phyloP scores from a whole-genome alignment of 495 filamentous ascomycete genomes.

The Podospora pseudopauciseta region DNA sequence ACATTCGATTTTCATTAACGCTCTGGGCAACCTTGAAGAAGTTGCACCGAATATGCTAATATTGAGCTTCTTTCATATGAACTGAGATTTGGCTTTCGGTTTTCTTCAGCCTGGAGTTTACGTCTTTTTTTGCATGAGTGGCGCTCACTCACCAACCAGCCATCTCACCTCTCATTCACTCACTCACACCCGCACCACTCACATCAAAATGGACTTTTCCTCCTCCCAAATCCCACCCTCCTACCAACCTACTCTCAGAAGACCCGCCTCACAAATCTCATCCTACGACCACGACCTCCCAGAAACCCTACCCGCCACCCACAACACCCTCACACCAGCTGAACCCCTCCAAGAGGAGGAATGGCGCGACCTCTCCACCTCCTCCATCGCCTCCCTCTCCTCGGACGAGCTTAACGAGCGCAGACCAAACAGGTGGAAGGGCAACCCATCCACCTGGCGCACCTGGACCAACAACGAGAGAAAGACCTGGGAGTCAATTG shows the following conservation, averaged over 20 bases:
- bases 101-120: neutral
- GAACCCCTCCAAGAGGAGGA: neutral
- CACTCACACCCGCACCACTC: neutral
- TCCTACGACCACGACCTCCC: neutral
- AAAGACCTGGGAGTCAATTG: constrained; percentile 52
- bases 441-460: constrained; percentile 57
- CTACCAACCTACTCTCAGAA: neutral
- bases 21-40: neutral
- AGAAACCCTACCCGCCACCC: neutral
- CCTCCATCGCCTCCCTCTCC: neutral
- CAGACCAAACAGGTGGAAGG: constrained; percentile 52
- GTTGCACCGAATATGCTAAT: neutral
- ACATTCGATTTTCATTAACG: neutral
- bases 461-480: constrained; percentile 57
- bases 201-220: neutral
- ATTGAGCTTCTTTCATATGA: neutral
- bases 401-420: constrained; percentile 32
- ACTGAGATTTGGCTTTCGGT: neutral
- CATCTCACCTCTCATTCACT: neutral
- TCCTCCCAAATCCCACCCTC: neutral
- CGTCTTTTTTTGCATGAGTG: neutral
- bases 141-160: neutral
- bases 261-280: neutral
- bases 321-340: neutral
- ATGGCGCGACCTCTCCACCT: neutral